phyloP scores from a whole-genome alignment of 2,329 filamentous ascomycete species.

The Nigrograna mackinnonii region DNA sequence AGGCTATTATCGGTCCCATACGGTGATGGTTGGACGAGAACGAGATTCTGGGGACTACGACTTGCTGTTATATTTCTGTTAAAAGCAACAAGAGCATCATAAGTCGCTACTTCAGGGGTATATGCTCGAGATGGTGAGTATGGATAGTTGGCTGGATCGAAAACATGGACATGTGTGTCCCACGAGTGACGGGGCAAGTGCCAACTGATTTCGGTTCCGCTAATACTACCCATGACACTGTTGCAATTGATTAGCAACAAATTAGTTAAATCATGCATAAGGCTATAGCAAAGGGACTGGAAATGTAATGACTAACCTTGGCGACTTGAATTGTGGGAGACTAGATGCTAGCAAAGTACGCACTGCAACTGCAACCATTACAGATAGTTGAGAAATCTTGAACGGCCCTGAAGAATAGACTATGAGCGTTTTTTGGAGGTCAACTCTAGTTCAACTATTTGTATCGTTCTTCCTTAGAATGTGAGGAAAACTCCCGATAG shows the following conservation, averaged over 20 bases:
- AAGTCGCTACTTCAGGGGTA: slow-evolving; percentile 52
- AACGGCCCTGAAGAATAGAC: no score
- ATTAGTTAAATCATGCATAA: neutral
- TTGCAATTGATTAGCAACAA: neutral
- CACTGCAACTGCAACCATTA: neutral
- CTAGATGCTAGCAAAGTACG: neutral
- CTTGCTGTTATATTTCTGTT: slow-evolving; percentile 40
- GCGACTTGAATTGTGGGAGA: neutral
- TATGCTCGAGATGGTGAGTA: slow-evolving; percentile 55
- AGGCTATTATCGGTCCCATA: slow-evolving; percentile 64
- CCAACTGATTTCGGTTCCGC: neutral
- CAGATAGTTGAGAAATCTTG: no score
- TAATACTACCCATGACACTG: neutral
- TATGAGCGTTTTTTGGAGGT: no score
- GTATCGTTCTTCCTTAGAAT: no score
- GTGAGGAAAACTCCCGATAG: no score
- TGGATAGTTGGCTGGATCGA: slow-evolving; percentile 56
- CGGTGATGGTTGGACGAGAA: slow-evolving; percentile 63
- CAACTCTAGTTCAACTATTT: no score
- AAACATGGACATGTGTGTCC: slow-evolving; percentile 67
- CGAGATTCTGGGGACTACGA: slow-evolving; percentile 47
- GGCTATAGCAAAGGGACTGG: neutral
- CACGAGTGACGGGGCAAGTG: slow-evolving; percentile 52
- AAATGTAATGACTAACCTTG: neutral
- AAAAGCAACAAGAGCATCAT: slow-evolving; percentile 47